These are phyloP conservation scores for Nemophila menziesii DNA, from an alignment of 257 asterid species.

Conservation along the genomic window DNA sequence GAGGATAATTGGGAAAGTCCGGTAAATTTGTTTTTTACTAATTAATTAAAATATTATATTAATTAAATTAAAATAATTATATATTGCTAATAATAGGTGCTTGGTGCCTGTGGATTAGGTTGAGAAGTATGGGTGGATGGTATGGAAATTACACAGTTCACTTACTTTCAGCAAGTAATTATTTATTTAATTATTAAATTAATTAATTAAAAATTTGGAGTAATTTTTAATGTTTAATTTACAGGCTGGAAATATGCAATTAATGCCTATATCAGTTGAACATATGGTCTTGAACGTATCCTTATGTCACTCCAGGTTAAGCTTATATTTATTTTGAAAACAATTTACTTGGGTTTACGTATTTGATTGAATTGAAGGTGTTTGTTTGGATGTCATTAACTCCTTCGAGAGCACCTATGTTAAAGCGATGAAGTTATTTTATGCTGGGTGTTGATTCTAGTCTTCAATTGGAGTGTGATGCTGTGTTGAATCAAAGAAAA, in stretches of 20 bases:
- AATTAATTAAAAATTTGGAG: neutral
- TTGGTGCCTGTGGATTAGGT: conserved; percentile 99
- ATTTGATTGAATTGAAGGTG: too few species aligned
- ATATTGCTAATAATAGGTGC: conserved; percentile 66
- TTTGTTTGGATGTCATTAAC: too few species aligned
- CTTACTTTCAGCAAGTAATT: conserved; percentile 95
- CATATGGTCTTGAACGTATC: conserved; percentile 95
- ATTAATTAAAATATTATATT: conserved; percentile 3
- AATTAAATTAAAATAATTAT: too few species aligned
- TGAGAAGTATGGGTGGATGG: conserved; percentile 99
- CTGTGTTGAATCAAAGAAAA: too few species aligned
- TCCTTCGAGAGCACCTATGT: too few species aligned
- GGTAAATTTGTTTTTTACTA: conserved; percentile 40
- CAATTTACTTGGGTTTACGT: too few species aligned
- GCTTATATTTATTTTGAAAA: conserved; percentile 13
- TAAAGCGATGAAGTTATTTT: too few species aligned
- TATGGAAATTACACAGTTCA: conserved; percentile 98
- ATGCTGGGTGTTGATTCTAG: too few species aligned
- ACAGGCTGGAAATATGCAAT: conserved; percentile 91
- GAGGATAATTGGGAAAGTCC: conserved; percentile 99
- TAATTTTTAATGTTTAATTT: conserved; percentile 4
- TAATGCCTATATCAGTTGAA: conserved; percentile 91
- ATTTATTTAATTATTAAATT: neutral
- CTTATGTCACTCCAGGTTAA: conserved; percentile 96
- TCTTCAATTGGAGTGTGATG: too few species aligned